phyloP scores from a whole-genome alignment of 2,329 filamentous ascomycete species.

The Fusarium pseudograminearum region DNA sequence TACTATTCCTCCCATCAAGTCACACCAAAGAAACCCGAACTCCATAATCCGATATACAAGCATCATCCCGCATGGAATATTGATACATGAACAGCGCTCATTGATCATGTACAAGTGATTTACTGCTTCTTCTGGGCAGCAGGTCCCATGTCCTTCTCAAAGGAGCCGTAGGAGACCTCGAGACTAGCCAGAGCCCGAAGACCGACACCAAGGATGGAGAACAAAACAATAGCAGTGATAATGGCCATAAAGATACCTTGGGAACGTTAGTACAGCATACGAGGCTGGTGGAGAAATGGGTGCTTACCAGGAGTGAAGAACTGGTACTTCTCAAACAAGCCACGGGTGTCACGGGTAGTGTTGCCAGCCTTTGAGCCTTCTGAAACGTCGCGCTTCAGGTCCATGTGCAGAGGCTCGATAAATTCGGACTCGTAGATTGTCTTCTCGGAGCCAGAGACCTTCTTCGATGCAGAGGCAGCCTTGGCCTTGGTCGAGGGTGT shows the following conservation, averaged over 20 bases:
- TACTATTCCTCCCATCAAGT: conserved; percentile 44
- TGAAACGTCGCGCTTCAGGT: conserved; percentile 74
- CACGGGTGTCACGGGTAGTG: conserved; percentile 57
- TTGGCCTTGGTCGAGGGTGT: conserved; percentile 58
- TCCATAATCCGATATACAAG: conserved; percentile 50
- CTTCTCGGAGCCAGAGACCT: conserved; percentile 47
- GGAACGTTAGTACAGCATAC: conserved; percentile 13
- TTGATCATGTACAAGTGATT: conserved; percentile 28
- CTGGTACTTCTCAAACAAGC: conserved; percentile 91
- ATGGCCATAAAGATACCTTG: conserved; percentile 91
- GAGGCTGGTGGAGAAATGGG: neutral
- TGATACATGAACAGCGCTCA: conserved; percentile 28
- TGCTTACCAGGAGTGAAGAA: conserved; percentile 85
- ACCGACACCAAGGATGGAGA: conserved; percentile 83
- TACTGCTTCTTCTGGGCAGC: conserved; percentile 82
- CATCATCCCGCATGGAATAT: conserved; percentile 22
- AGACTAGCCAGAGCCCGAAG: conserved; percentile 82
- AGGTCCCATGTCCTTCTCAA: conserved; percentile 96
- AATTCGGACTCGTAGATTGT: conserved; percentile 74
- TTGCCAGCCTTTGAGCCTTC: conserved; percentile 54
- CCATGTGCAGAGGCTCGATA: conserved; percentile 72
- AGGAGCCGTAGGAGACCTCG: conserved; percentile 91
- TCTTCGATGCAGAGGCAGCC: conserved; percentile 14
- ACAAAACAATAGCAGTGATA: conserved; percentile 75
- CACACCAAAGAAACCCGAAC: conserved; percentile 47